Base-by-base conservation (phyloP, 345 rosid genomes). In the Linum trigynum region DNA sequence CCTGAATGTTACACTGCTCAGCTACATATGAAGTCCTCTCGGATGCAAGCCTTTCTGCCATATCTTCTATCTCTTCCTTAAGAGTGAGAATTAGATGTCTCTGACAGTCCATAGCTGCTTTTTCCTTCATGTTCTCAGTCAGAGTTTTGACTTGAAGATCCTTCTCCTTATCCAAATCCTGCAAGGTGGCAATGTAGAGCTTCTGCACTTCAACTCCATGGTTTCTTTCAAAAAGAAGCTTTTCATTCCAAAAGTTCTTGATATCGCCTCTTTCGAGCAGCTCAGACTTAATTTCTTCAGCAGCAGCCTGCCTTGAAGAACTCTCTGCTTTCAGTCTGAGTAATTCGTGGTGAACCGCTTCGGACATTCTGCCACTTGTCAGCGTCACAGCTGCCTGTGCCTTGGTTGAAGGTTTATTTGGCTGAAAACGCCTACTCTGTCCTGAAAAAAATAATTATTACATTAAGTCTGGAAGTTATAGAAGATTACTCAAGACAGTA, bases 371-470 rank as follows among this genome's bases (percentile, higher is more conserved):
- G 63, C 96, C 99, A 71, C 88, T 82, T 5, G 76, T 80, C 71
- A 88, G 83, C 62, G 96, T 86, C 59, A 88, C 96, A 45, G 89
- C 90, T 6, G 82, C 90, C 78, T 90, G 97, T 67, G 95, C 94
- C 73, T 83, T 90, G 56, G 95, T 84, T 51, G 82, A 74, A 66
- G 97, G 98, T 76, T 86, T 85, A 73, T 67, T 79, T 7, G 96
- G 89, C 62, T 88, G 95, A 81, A 90, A 81, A 69, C 90, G 86
- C 76, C 78, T 92, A 77, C 83, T 86, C 71, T 81, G 82, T 73
- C 98, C 98, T 92, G 79, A 59, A 23, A 73, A 43, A 63, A 23
- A 72, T 39, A 15, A 48, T 48, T 48, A 48, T 15, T 1, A 48
- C 53, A 23, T 23, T 23, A 23, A 48, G 53, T 48, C 9, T 48